Evolutionary conservation across 805 yeast species (phyloP), one percentile per base, ranked within the genome.

Genomic region (Candida bentonensis): DNA sequence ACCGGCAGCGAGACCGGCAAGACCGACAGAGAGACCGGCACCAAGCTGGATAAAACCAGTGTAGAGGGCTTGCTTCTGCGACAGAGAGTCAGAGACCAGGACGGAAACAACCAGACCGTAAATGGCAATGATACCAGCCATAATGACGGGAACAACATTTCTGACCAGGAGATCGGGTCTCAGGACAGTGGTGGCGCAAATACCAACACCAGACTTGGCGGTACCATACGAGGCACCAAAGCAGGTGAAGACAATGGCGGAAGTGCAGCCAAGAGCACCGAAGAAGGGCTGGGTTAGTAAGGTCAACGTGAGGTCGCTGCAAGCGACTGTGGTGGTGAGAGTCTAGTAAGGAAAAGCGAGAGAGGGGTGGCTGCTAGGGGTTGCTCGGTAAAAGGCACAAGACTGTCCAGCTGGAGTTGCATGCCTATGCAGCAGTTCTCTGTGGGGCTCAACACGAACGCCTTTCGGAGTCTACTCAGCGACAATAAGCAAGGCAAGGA

Each of bases 111-210:
- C 97, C 62, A 89, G 72, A 47, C 98, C 98, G 66, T 89, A 89
- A 47, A 89, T 88, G 70, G 97, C 96, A 70, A 89, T 87, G 63
- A 89, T 89, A 89, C 98, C 98, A 53, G 97, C 96, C 96, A 89
- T 89, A 70, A 89, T 79, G 57, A 92, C 96, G 52, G 98, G 98
- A 50, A 89, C 95, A 58, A 88, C 81, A 70, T 84, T 84, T 71
- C 79, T 86, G 58, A 89, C 88, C 62, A 88, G 70, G 64, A 88
- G 75, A 65, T 89, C 98, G 55, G 98, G 98, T 80, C 96, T 85
- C 64, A 89, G 73, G 49, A 88, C 96, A 69, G 95, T 83, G 53
- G 96, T 86, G 63, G 95, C 98, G 72, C 96, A 89, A 64, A 89
- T 88, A 78, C 97, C 98, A 53, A 92, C 95, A 73, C 98, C 98